Base-by-base conservation (phyloP, 441 rosid species). In the Bocquillonia castaneifolia region DNA sequence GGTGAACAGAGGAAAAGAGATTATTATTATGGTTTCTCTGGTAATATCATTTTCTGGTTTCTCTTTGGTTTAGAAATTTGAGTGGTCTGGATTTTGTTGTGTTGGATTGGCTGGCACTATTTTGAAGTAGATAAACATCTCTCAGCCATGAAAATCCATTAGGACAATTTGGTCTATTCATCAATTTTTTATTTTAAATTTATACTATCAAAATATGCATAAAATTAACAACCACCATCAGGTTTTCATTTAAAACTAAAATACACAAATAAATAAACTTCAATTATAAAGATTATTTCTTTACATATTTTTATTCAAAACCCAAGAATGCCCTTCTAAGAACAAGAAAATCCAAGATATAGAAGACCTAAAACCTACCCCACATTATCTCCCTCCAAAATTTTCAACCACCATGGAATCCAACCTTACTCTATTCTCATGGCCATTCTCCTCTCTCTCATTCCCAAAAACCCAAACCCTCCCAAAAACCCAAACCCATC, bases 381-480 rank as follows among this genome's bases (percentile, higher is more conserved):
- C 80, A 77, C 84, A 12, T 77, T 75, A 79, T 82, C 84, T 73
- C 72, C 76, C 73, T 65, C 79, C 70, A 25, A 36, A 45, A 67
- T 57, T 75, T 71, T 32, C 55, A 57, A 64, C 61, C 72, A 9
- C 48, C 78, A 86, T 87, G 93, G 76, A 64, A 53, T 20, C 67
- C 63, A 50, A 71, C 69, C 67, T 62, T 72, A 50, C n/a, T 69
- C 25, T 71, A 63, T 81, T 74, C 78, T 70, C 80, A 93, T 87
- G 96, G 98, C 89, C 81, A 34, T 78, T 77, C 78, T 87, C 75
- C 78, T 79, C 71, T 74, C 79, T 62, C 74, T 83, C 72, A 73
- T 83, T 72, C 75, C 57, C 63, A 82, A 71, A 68, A 75, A 75
- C 40, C 86, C 82, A 59, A 74, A 79, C 52, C 74, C 76, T 57